These are phyloP conservation scores for Peronosclerospora sorghi DNA, from an alignment of 352 stramenopile genomes.

Conservation along the genomic window DNA sequence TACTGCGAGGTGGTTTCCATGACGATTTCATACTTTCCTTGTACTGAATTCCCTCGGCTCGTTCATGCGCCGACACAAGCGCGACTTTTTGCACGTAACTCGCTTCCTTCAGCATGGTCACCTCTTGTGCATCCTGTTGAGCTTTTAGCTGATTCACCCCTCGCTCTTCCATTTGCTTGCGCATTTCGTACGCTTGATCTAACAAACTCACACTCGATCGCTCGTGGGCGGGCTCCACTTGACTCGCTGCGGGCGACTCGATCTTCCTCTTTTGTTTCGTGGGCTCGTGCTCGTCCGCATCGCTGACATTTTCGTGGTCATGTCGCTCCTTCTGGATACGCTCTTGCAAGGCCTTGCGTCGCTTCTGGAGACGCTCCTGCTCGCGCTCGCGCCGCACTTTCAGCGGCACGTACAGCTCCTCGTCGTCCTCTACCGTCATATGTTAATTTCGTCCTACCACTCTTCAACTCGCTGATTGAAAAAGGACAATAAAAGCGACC, in stretches of 20 bases:
- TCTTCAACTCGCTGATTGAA: too few relatives aligned
- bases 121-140: constrained; percentile 79
- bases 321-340: constrained; percentile 33
- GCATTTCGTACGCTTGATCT: constrained; percentile 79
- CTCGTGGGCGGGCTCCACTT: constrained; percentile 8
- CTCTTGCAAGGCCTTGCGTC: constrained; percentile 41
- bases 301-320: constrained; percentile 14
- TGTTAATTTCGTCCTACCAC: too few relatives aligned
- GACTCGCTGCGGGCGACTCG: not conserved
- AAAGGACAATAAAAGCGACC: not conserved
- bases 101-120: constrained; percentile 91
- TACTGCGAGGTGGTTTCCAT: constrained; percentile 85
- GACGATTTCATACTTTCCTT: constrained; percentile 82
- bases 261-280: constrained; percentile 12
- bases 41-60: constrained; percentile 89
- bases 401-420: constrained; percentile 67
- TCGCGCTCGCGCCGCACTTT: constrained; percentile 65
- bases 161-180: constrained; percentile 57
- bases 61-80: constrained; percentile 88
- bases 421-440: constrained; percentile 14
- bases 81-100: constrained; percentile 94
- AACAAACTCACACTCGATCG: constrained; percentile 67
- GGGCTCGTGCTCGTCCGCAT: constrained; percentile 5
- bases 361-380: constrained; percentile 46
- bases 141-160: constrained; percentile 73